A percentile compares a stretch with the other conserved stretches of the same genome.
phyloP scores from a whole-genome alignment of 495 filamentous ascomycete species.

The Melanomma pulvis-pyrius region DNA sequence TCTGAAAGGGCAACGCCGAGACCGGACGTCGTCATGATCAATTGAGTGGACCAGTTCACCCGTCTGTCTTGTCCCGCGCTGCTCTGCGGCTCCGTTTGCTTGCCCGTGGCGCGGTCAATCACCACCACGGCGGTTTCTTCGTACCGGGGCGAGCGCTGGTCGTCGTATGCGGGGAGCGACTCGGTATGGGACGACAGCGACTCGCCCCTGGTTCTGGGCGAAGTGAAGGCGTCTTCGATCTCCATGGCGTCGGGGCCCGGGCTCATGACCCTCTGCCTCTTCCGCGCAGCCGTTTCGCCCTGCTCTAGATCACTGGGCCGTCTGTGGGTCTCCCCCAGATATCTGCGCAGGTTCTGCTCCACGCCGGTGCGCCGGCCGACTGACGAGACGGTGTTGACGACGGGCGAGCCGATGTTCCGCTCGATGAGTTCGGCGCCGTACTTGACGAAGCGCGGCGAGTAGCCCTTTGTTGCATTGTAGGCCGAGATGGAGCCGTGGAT shows the following conservation, averaged over 20 bases:
- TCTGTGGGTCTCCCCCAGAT: slow-evolving; percentile 55
- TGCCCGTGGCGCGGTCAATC: slow-evolving; percentile 33
- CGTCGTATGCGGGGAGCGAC: slow-evolving; percentile 78
- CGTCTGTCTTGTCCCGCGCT: slow-evolving; percentile 40
- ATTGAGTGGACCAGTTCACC: slow-evolving; percentile 70
- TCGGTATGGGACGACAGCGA: slow-evolving; percentile 62
- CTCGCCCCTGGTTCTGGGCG: slow-evolving; percentile 29
- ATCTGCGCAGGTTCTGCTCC: slow-evolving; percentile 79
- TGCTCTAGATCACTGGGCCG: slow-evolving; percentile 46
- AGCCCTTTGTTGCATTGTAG: slow-evolving; percentile 81
- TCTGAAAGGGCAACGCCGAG: slow-evolving; percentile 86
- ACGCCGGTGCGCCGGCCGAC: slow-evolving; percentile 82
- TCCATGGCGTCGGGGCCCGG: slow-evolving; percentile 45
- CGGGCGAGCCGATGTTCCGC: slow-evolving; percentile 74
- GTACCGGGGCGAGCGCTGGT: slow-evolving; percentile 71
- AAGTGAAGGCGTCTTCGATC: slow-evolving; percentile 46
- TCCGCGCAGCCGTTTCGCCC: slow-evolving; percentile 56
- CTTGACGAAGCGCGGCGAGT: slow-evolving; percentile 77
- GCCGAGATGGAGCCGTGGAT: slow-evolving; percentile 80
- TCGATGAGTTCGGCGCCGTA: slow-evolving; percentile 84
- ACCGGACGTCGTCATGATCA: slow-evolving; percentile 82
- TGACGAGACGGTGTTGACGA: slow-evolving; percentile 79
- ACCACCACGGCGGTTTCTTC: slow-evolving; percentile 53
- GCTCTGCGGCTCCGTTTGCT: slow-evolving; percentile 1
- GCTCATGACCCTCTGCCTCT: slow-evolving; percentile 64